Conservation (phyloP, 2,329 filamentous ascomycete genomes). For the Chaetomiaceae sp. region DNA sequence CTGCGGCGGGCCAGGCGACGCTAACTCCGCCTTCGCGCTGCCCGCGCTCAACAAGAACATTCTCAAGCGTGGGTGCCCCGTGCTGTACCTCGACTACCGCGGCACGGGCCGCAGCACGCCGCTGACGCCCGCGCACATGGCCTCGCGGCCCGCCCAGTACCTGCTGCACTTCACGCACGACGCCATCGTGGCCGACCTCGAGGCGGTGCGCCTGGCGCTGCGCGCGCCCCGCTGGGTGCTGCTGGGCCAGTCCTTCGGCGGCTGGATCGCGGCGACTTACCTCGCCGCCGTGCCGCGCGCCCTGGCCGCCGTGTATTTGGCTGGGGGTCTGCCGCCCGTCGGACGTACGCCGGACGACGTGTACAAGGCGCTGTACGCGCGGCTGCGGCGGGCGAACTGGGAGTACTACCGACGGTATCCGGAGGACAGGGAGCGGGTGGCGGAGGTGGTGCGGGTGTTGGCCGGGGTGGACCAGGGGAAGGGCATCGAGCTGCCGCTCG, state of each 20-base stretch:
- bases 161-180: constrained; percentile 64
- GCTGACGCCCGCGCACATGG: constrained; percentile 41
- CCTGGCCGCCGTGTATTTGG: constrained; percentile 57
- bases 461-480: background rate
- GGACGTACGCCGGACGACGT: constrained; percentile 54
- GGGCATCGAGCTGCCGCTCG: constrained; percentile 16
- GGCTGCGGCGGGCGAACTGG: constrained; percentile 53
- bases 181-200: constrained; percentile 66
- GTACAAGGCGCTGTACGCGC: constrained; percentile 52
- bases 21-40: constrained; percentile 26
- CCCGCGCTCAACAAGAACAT: constrained; percentile 47
- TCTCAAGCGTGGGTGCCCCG: constrained; percentile 60
- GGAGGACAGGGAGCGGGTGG: constrained; percentile 56
- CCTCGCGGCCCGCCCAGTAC: constrained; percentile 33
- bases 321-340: constrained; percentile 62
- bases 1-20: constrained; percentile 63
- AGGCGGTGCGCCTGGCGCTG: constrained; percentile 59
- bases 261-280: constrained; percentile 66
- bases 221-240: constrained; percentile 61
- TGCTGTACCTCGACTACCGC: constrained; percentile 64
- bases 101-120: constrained; percentile 63
- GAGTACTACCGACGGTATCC: constrained; percentile 61
- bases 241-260: constrained; percentile 68
- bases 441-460: constrained; percentile 25
- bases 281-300: constrained; percentile 59